These are phyloP conservation scores for Ophiocordyceps robertsii DNA, from an alignment of 2,329 filamentous ascomycete species.

Conservation along the genomic window DNA sequence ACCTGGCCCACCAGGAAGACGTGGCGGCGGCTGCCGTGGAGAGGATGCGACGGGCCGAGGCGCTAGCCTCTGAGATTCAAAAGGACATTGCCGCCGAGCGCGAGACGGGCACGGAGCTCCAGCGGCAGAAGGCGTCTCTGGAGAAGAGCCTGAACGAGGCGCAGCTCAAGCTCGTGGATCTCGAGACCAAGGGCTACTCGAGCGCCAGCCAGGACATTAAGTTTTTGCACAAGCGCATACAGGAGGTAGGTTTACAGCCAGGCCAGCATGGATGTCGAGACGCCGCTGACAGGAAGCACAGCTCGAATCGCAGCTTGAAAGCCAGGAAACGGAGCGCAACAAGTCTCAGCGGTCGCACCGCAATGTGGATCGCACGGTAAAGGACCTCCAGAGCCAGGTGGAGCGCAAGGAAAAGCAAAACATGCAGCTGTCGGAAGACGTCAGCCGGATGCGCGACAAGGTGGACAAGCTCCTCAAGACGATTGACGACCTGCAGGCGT, in stretches of 20 bases:
- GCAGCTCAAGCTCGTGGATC: constrained; percentile 77
- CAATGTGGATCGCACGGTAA: constrained; percentile 86
- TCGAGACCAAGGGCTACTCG: constrained; percentile 95
- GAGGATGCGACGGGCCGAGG: constrained; percentile 93
- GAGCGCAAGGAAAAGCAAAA: constrained; percentile 88
- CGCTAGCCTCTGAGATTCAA: constrained; percentile 75
- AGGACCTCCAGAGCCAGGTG: constrained; percentile 83
- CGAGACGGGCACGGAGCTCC: constrained; percentile 66
- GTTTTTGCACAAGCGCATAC: constrained; percentile 85
- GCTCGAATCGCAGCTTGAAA: constrained; percentile 79
- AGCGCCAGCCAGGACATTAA: constrained; percentile 89
- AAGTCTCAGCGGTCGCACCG: constrained; percentile 78
- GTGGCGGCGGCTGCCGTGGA: constrained; percentile 82
- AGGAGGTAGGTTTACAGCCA: constrained; percentile 58
- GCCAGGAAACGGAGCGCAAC: constrained; percentile 64
- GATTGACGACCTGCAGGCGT: constrained; percentile 87
- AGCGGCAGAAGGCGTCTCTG: constrained; percentile 78
- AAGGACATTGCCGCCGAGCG: constrained; percentile 83
- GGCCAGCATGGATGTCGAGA: background rate
- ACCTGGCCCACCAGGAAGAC: constrained; percentile 84
- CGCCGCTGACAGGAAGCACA: constrained; percentile 25
- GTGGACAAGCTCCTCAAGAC: constrained; percentile 77
- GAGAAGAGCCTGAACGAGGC: constrained; percentile 87
- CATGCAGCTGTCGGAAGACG: constrained; percentile 66
- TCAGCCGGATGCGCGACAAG: constrained; percentile 77